Base-by-base conservation (phyloP, 495 filamentous ascomycete genomes). In the Penicillium mononematosum region DNA sequence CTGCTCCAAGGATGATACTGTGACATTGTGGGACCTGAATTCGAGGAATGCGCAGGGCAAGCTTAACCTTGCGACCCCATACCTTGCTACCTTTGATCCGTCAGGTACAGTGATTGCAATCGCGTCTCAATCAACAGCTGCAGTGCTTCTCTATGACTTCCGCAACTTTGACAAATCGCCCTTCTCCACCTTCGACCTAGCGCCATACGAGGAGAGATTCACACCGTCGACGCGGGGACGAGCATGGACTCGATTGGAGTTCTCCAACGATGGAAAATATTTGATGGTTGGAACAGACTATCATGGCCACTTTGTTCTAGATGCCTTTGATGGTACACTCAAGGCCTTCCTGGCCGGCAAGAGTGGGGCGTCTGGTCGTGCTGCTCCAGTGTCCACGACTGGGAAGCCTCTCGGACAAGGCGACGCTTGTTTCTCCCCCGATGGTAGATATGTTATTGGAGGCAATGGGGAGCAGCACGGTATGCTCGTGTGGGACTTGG, bases 231-330 rank as follows among this genome's bases (percentile, higher is more conserved):
- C 71, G 24, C 70, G 68, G 11, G 80, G 75, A 56, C 76, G 71
- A 48, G 78, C 78, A 17, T 98, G 93, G 92, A 94, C 87, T 3
- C 88, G 86, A 47, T 76, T 98, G 22, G 90, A 96, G 58, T 98
- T 98, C 68, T 89, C 88, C 49, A 98, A 98, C 66, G 93, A 98
- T 67, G 94, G 94, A 0, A 95, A 96, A 67, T 83, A 81, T 56
- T 67, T 98, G 51, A 81, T 98, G 22, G 60, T 98, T 29, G 87
- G 88, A 25, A 96, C 92, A 7, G 87, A 87, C 27, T 86, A 86
- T 11, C 78, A 79, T 42, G 90, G 91, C 3, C 95, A 98, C 64
- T 94, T 89, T 60, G 73, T 98, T 25, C 75, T 98, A 25, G 94
- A 98, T 69, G 90, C 95, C 2, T 98, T 96, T 71, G 81, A 88